Evolutionary conservation across 805 yeast species (phyloP), one percentile per base, ranked within the genome.

Genomic region (Candida odintsovae): DNA sequence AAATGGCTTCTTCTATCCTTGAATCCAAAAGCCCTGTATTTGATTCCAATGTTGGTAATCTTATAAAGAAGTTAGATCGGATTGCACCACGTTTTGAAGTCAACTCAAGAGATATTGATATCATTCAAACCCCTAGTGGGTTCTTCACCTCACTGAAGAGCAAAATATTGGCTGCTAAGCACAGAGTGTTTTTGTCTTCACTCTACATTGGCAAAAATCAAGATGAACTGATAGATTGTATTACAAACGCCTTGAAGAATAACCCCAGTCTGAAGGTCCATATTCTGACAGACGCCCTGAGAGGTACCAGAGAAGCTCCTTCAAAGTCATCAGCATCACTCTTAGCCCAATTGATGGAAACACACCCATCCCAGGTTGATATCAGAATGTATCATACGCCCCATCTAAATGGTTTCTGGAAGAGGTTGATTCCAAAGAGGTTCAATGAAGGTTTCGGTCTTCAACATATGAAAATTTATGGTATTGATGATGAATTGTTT

Each of bases 381-480:
- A 69, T 90, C 41, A 70, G 96, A 55, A 75, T 90, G 73, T 94
- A 87, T 65, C 95, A 86, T 56, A 92, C 99, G 0, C 99, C 99
- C 0, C 83, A 83, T 51, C 73, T 87, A 54, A 69, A 75, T 36
- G 95, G 95, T 0, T 59, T 87, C 49, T 75, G 78, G 47, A 81
- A 82, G 58, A 54, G 67, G 9, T 40, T 86, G 39, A 73, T 89
- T 3, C 99, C 99, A 0, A 83, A 77, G 49, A 75, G 99, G 51
- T 72, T 92, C 52, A 90, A 90, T 64, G 99, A 94, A 67, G 90
- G 95, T 4, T 72, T 77, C 55, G 99, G 99, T 0, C 73, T 94
- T 43, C 99, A 94, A 64, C 99, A 94, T 62, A 94, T 94, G 98
- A 94, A 94, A 63, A 75, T 94, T 25, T 94, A 94, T 63, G 99